These are phyloP conservation scores for Agaricus sinodeliciosus DNA, from an alignment of 768 basidiomycete species.

Conservation along the genomic window DNA sequence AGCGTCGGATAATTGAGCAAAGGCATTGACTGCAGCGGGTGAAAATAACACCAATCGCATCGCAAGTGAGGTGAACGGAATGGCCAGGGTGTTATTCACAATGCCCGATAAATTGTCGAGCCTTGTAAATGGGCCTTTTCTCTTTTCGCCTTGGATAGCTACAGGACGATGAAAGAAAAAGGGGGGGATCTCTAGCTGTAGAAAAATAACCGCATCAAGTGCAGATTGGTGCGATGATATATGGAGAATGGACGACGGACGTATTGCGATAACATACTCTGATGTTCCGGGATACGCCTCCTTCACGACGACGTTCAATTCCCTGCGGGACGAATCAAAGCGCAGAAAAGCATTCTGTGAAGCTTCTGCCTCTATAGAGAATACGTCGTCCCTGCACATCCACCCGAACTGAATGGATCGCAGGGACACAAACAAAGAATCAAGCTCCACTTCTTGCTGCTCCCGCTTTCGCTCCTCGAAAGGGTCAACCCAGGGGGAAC, in stretches of 20 bases:
- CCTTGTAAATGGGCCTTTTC: conserved; percentile 22
- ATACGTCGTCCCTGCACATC: conserved; percentile 48
- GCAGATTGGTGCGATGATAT: conserved; percentile 27
- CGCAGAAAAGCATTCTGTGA: conserved; percentile 18
- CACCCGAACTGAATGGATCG: conserved; percentile 48
- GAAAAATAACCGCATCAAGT: conserved; percentile 29
- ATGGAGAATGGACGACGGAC: conserved; percentile 34
- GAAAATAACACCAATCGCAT: conserved; percentile 42
- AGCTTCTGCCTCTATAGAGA: conserved; percentile 40
- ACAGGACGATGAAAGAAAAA: conserved; percentile 12
- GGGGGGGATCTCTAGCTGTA: conserved; percentile 32
- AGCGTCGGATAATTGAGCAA: conserved; percentile 28
- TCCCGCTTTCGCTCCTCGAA: conserved; percentile 25
- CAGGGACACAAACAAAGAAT: conserved; percentile 23
- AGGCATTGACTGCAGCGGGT: conserved; percentile 24
- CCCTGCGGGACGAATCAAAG: conserved; percentile 37
- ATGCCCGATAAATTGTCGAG: conserved; percentile 31
- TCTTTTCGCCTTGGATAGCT: conserved; percentile 1
- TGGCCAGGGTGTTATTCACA: conserved; percentile 33
- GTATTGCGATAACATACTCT: conserved; percentile 32
- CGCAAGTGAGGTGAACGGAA: conserved; percentile 45
- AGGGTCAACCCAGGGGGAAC: conserved; percentile 36
- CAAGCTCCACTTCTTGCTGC: conserved; percentile 21
- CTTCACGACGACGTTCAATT: conserved; percentile 31
- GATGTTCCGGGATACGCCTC: conserved; percentile 16